Conservation (phyloP, 1,284 basidiomycete genomes). For the Microbotryum lychnidis-dioicae region DNA sequence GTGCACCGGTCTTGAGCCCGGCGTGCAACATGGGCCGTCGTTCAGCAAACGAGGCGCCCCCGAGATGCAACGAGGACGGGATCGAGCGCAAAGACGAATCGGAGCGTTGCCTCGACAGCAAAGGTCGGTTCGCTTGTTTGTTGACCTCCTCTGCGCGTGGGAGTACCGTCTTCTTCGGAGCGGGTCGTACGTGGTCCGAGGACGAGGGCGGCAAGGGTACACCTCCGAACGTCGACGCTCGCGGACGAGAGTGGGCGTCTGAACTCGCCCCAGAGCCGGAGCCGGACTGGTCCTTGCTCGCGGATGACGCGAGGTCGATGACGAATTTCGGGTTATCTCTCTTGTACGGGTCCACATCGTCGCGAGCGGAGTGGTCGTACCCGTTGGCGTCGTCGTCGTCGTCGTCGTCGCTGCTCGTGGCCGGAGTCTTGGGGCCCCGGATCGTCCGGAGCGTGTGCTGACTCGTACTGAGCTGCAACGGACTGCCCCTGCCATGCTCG, state of each 20-base stretch:
- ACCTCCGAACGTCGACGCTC: conserved; percentile 20
- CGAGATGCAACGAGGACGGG: conserved; percentile 18
- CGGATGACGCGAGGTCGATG: conserved; percentile 13
- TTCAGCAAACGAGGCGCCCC: conserved; percentile 10
- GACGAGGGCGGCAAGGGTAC: conserved; percentile 14
- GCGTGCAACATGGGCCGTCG: conserved; percentile 59
- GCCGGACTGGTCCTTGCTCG: neutral
- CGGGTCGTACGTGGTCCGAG: neutral
- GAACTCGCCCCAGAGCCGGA: neutral
- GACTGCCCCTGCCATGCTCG: neutral
- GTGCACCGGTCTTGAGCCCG: conserved; percentile 66
- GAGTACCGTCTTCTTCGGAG: neutral
- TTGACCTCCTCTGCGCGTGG: neutral
- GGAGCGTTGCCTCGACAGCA: neutral
- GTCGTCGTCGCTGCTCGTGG: neutral
- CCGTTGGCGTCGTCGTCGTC: neutral
- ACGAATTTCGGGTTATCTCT: conserved; percentile 13
- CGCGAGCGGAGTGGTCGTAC: no score
- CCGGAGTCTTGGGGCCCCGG: neutral
- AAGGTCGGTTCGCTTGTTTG: neutral
- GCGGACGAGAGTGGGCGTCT: neutral
- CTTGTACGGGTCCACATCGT: neutral
- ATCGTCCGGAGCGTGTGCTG: conserved; percentile 21
- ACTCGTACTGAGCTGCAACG: conserved; percentile 11
- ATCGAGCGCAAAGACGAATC: conserved; percentile 13